Base-by-base conservation (phyloP, 345 rosid genomes). In the Eutrema yunnanense region DNA sequence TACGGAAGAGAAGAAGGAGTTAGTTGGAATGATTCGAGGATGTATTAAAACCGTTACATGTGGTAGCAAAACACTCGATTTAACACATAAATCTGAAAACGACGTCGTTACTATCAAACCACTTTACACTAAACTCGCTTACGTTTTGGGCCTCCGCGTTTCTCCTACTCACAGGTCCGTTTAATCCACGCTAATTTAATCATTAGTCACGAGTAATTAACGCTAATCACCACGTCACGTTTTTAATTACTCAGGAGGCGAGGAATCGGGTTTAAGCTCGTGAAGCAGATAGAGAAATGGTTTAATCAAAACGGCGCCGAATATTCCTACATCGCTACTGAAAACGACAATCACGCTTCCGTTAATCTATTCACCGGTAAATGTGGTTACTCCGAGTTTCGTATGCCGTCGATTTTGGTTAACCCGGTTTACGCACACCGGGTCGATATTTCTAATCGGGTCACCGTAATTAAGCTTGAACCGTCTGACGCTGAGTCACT, bases 41-140 rank as follows among this genome's bases (percentile, higher is more conserved):
- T 89, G 96, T 86, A 86, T 86, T 61, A 92, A 95, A 81, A 89
- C 93, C 80, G 96, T 88, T 69, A 92, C 99, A 43, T 88, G 97
- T 74, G 99, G 97, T 67, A 87, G 70, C 59, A 89, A 74, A 66
- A 40, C 37, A 38, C 48, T 41, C 22, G 61, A 50, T 30, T 59
- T 42, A 63, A 33, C 46, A 41, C 26, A 51, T 6, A 42, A 53
- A 33, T 12, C 77, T 0, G 38, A 50, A 65, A 66, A 49, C 54
- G 68, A 67, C 22, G 10, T 49, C 59, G 60, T 63, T 11, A 26
- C 26, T 5, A 41, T 19, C 1, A 73, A 69, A 41, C 72, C 75
- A 4, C 53, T 76, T 57, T 88, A 81, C 85, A 85, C 99, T 60
- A 88, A 95, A 82, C 80, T 85, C 43, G 99, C 96, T 55, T 89